Base-by-base conservation (phyloP, 1,139 yeast genomes). In the Suhomyces anneliseae region DNA sequence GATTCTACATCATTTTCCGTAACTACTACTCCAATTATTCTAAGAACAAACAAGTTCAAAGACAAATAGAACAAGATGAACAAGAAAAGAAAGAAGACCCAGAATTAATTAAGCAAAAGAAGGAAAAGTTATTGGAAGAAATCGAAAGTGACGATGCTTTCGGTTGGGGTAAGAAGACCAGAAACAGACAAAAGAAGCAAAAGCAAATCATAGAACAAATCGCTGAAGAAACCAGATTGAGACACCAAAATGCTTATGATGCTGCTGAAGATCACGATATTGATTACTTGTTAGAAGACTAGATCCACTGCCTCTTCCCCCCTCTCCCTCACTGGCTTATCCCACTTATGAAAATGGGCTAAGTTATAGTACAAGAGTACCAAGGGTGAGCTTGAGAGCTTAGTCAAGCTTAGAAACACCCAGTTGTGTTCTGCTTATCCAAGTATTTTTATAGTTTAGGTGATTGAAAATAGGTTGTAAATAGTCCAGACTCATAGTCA, bases 151-250 rank as follows among this genome's bases (percentile, higher is more conserved):
- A 76, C 56, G 79, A 82, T 40, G 62, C 75, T 8, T 85, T 86
- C 70, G 92, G 93, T 24, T 86, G 90, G 90, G 93, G 93, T 47
- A 86, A 85, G 62, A 76, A 78, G 60, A 85, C 92, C 8, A 78
- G 90, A 68, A 72, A 74, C 54, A 73, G 62, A 47, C 82, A 79
- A 40, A 78, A 80, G 66, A 69, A 72, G 50, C 83, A 83, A 55
- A 78, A 82, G 57, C 71, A 76, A 41, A 55, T 76, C 19, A 70
- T 85, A 42, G 81, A 82, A 55, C 76, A 79, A 44, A 65, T 73
- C 24, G 65, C 73, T 35, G 77, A 58, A 26, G 74, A 70, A 47
- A 63, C 78, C 49, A 69, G 78, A 71, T 75, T 58, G 50, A 65
- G 66, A 54, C 64, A 72, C 53, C 80, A 77, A 54, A 55, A 66